A percentile compares a stretch with the other conserved stretches of the same genome.
These are phyloP conservation scores for Pseudocercospora fuligena DNA, from an alignment of 2,329 filamentous ascomycete species.

Conservation along the genomic window DNA sequence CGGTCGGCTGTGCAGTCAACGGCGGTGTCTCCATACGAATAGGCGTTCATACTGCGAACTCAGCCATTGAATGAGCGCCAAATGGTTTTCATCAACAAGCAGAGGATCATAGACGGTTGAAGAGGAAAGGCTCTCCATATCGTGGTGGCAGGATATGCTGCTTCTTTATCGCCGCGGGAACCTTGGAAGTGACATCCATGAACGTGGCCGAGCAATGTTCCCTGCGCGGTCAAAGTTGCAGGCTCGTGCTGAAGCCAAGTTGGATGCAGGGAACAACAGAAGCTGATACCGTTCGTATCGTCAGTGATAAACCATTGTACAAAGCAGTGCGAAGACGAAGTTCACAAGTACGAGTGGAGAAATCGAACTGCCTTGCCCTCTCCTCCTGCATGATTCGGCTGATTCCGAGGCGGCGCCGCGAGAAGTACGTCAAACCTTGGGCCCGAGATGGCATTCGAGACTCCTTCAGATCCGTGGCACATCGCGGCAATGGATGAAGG, in stretches of 20 bases:
- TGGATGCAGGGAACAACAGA: background rate
- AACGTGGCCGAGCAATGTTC: background rate
- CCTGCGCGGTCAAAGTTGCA: slow-evolving; percentile 6
- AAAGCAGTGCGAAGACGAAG: background rate
- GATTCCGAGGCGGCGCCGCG: slow-evolving; percentile 8
- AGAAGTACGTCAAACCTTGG: slow-evolving; percentile 14
- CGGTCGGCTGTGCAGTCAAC: background rate
- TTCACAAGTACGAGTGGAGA: background rate
- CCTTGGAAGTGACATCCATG: background rate
- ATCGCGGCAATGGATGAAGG: slow-evolving; percentile 40
- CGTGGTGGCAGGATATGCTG: background rate
- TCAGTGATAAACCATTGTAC: background rate
- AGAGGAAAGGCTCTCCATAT: background rate
- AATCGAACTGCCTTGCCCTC: background rate
- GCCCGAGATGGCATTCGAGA: slow-evolving; percentile 5
- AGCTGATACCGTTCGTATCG: background rate
- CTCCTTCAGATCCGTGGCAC: slow-evolving; percentile 31
- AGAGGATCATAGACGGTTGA: background rate
- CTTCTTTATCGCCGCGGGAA: background rate
- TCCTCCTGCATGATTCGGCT: slow-evolving; percentile 4
- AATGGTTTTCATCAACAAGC: background rate
- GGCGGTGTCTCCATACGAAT: background rate
- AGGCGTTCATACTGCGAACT: background rate
- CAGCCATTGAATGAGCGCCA: background rate
- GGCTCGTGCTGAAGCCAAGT: slow-evolving; percentile 11